Evolutionary conservation across 768 basidiomycete species (phyloP).

Genomic region (Podaxis sp.): DNA sequence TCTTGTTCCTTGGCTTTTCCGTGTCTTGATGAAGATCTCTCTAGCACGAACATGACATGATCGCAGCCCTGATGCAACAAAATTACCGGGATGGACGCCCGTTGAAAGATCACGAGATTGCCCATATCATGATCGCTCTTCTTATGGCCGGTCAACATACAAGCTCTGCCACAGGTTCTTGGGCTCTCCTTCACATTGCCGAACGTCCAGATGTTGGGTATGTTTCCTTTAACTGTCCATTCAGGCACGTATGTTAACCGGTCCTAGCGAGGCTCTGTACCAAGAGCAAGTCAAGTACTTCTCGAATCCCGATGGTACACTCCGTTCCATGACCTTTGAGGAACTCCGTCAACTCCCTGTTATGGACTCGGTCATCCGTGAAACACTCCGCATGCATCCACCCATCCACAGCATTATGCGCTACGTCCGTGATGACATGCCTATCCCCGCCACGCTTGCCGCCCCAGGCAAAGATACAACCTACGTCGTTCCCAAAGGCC

Average conservation of each 20-base stretch:
- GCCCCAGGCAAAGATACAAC: slow-evolving; percentile 68
- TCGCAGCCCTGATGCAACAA: slow-evolving; percentile 79
- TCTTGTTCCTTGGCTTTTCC: background rate
- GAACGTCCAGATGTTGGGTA: slow-evolving; percentile 70
- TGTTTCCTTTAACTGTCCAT: slow-evolving; percentile 23
- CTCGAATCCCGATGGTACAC: slow-evolving; percentile 70
- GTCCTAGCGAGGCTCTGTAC: slow-evolving; percentile 70
- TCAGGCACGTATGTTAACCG: background rate
- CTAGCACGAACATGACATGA: slow-evolving; percentile 84
- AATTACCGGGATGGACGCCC: slow-evolving; percentile 76
- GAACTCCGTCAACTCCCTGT: slow-evolving; percentile 79
- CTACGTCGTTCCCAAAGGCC: slow-evolving; percentile 86
- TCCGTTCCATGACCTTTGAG: slow-evolving; percentile 81
- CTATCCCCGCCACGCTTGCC: slow-evolving; percentile 75
- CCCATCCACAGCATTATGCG: slow-evolving; percentile 97
- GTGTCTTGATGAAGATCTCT: slow-evolving; percentile 3
- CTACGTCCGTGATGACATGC: slow-evolving; percentile 80
- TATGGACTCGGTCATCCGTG: slow-evolving; percentile 86
- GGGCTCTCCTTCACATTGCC: slow-evolving; percentile 87
- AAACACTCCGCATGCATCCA: slow-evolving; percentile 90
- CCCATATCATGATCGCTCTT: slow-evolving; percentile 97
- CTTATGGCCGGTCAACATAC: slow-evolving; percentile 99
- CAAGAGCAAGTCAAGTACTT: slow-evolving; percentile 86
- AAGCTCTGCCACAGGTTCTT: slow-evolving; percentile 86
- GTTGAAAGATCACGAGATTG: slow-evolving; percentile 86